Percentiles rank a stretch among this genome's conserved stretches.
Evolutionary conservation across 129 eudicot species (phyloP).

Genomic region (Escallonia herrerae): DNA sequence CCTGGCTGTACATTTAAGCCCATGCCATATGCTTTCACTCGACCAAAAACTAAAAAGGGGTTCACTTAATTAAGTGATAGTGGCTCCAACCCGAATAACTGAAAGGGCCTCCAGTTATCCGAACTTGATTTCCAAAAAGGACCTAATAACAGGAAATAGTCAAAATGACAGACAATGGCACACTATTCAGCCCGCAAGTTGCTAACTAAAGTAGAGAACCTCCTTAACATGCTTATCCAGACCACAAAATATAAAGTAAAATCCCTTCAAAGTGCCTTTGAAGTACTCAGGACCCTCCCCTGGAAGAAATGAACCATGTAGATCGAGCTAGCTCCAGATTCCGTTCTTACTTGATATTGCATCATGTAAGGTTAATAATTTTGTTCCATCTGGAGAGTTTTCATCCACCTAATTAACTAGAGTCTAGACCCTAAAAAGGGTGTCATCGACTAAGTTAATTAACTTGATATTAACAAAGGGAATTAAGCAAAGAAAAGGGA

Average conservation of each 20-base stretch:
- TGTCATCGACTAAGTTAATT: slow-evolving; percentile 1
- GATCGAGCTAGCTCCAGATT: slow-evolving; percentile 81
- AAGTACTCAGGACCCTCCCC: slow-evolving; percentile 38
- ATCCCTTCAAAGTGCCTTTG: not conserved
- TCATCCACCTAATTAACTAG: slow-evolving; percentile 70
- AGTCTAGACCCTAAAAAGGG: slow-evolving; percentile 10
- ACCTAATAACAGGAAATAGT: not conserved
- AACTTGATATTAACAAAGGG: not conserved
- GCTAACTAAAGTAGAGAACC: not conserved
- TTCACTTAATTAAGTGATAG: slow-evolving; percentile 90
- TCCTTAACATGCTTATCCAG: not conserved
- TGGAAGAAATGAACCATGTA: slow-evolving; percentile 98
- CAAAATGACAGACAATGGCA: not conserved
- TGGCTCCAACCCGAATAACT: slow-evolving; percentile 88
- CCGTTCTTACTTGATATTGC: slow-evolving; percentile 82
- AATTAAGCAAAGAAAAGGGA: not conserved
- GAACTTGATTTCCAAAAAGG: not conserved
- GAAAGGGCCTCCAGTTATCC: not conserved
- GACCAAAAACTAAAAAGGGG: slow-evolving; percentile 68
- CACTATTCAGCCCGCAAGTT: not conserved
- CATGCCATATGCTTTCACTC: slow-evolving; percentile 86
- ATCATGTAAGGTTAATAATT: slow-evolving; percentile 82
- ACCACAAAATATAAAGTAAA: slow-evolving; percentile 3
- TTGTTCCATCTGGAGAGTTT: slow-evolving; percentile 95
- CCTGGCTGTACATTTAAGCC: slow-evolving; percentile 95